phyloP scores from a whole-genome alignment of 345 rosid genomes.

The Boechera stricta region DNA sequence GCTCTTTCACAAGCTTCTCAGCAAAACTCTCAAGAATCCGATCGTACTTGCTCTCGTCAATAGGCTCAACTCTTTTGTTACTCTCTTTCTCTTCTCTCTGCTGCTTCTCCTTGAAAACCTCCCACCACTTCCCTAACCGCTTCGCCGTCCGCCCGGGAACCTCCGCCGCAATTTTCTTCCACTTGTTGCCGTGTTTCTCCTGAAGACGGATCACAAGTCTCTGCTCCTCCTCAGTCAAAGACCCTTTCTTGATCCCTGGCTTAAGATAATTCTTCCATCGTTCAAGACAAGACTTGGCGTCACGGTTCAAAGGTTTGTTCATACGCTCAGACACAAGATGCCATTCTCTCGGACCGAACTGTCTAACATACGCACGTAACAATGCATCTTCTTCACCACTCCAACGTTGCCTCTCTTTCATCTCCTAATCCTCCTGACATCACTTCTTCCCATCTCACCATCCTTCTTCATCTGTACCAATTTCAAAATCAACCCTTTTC shows the following conservation, averaged over 20 bases:
- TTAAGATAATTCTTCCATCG: constrained; percentile 98
- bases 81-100: constrained; percentile 88
- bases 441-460: constrained; percentile 70
- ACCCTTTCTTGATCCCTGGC: constrained; percentile 98
- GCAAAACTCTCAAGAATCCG: constrained; percentile 90
- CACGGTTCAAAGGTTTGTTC: constrained; percentile 82
- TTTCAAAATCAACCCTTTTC: constrained; percentile 12
- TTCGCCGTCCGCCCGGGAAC: constrained; percentile 96
- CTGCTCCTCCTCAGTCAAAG: constrained; percentile 92
- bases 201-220: constrained; percentile 86
- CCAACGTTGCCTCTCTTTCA: constrained; percentile 99
- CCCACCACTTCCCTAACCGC: constrained; percentile 99
- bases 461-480: constrained; percentile 44
- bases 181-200: constrained; percentile 96
- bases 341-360: constrained; percentile 98
- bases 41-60: constrained; percentile 91
- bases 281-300: constrained; percentile 93
- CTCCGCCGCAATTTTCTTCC: constrained; percentile 99
- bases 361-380: constrained; percentile 84
- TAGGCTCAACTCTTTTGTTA: constrained; percentile 65
- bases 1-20: constrained; percentile 86
- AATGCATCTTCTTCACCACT: constrained; percentile 96
- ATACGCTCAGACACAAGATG: constrained; percentile 91
- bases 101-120: constrained; percentile 95
- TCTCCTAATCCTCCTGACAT: constrained; percentile 66